Evolutionary conservation across 768 basidiomycete genomes (phyloP), one percentile per base, ranked within the genome.

Genomic region (Boletus pseudo-olivaceus): DNA sequence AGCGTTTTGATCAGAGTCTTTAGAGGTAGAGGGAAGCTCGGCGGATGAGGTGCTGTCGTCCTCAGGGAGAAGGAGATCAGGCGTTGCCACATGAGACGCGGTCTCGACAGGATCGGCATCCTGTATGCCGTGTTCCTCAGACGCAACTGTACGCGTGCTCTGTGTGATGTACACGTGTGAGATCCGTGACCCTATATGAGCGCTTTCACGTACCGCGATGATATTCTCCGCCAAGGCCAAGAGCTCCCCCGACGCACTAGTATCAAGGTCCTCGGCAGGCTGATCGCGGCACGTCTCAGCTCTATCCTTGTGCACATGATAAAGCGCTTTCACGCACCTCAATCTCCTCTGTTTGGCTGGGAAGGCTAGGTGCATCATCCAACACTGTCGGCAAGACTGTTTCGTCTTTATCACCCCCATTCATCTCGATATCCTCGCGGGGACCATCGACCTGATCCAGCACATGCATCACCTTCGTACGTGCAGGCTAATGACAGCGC

Each of bases 31-130:
- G 34, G n/a, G 11, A 19, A 6, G 40, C 20, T 49, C 48, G 26
- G 9, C 2, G 2, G 32, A 30, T 4, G 12, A 44, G 4, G 14
- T 6, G 1, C 4, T 7, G 7, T 37, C 43, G 9, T 54, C 52
- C 14, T 64, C 57, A 6, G 64, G 62, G 1, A 66, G 46, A 29
- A 67, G 1, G 9, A 67, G 62, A 17, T 62, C 50, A 20, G 60
- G 58, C 5, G 58, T 54, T 4, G 34, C 41, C 23, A 26, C 1
- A 17, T 20, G 30, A 7, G 47, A 49, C 35, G 5, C 1, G 10
- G 5, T 12, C 15, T 30, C 23, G 14, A 39, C 20, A 20, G 7
- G 7, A 34, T 39, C 41, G 14, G 2, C 6, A 11, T 45, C 33
- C n/a, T 15, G 35, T n/a, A n/a, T 12, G 26, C n/a, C 26, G 20